Conservation (phyloP, 176 grass and related monocot species). For the Phoenix roebelenii region DNA sequence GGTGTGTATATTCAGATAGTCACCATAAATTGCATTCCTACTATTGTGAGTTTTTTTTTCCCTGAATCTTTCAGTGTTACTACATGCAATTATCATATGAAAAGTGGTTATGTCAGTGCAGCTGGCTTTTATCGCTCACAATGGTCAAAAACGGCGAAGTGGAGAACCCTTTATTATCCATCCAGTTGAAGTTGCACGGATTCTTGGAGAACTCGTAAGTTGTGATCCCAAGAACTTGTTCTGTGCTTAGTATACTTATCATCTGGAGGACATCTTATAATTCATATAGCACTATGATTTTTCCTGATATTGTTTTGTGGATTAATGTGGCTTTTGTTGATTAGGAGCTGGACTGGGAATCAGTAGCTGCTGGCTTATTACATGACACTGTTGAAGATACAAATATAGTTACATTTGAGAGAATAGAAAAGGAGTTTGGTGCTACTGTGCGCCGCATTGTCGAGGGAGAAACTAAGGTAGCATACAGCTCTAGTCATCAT, state of each 20-base stretch:
- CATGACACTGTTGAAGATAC: constrained; percentile 99
- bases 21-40: neutral
- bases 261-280: too few species aligned
- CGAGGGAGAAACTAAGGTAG: constrained; percentile 98
- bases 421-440: constrained; percentile 92
- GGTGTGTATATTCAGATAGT: constrained; percentile 37
- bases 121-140: constrained; percentile 93
- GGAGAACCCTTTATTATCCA: constrained; percentile 99
- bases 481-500: constrained; percentile 5
- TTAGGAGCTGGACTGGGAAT: constrained; percentile 99
- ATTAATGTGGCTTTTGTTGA: constrained; percentile 21
- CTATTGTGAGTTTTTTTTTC: too few species aligned
- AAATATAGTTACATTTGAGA: constrained; percentile 83
- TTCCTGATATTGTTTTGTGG: too few species aligned
- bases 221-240: constrained; percentile 16
- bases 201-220: constrained; percentile 91
- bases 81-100: too few species aligned
- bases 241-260: constrained; percentile 15
- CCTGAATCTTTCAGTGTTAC: too few species aligned
- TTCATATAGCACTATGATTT: too few species aligned
- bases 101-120: constrained; percentile 35
- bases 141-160: constrained; percentile 88
- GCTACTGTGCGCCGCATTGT: constrained; percentile 78
- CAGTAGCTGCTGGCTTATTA: constrained; percentile 91
- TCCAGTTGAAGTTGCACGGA: constrained; percentile 95